Evolutionary conservation across 331 rosid genomes (phyloP).

Genomic region (Ulmus americana): DNA sequence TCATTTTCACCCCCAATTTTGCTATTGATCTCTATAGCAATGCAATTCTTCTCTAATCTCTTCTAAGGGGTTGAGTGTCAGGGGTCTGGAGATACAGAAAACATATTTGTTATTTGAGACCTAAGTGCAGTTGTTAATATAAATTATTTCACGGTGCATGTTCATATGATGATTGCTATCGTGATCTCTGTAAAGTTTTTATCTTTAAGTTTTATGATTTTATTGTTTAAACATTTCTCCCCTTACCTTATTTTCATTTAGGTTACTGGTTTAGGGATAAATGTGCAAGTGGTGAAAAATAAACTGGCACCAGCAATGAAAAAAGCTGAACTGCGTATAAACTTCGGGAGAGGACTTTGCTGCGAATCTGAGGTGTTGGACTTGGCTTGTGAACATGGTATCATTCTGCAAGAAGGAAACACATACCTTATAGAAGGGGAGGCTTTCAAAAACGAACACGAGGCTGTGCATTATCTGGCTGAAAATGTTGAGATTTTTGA

Average conservation of each 20-base stretch:
- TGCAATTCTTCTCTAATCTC: not conserved
- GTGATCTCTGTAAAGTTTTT: not conserved
- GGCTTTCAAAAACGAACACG: constrained; percentile 34
- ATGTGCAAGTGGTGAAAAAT: constrained; percentile 65
- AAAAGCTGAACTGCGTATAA: constrained; percentile 57
- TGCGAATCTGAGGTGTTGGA: constrained; percentile 66
- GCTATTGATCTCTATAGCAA: too few species aligned
- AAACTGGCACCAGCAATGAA: constrained; percentile 67
- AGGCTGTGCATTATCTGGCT: constrained; percentile 44
- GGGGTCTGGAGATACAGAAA: too few species aligned
- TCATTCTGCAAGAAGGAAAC: constrained; percentile 43
- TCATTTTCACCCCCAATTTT: too few species aligned
- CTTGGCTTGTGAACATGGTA: constrained; percentile 67
- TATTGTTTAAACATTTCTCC: not conserved
- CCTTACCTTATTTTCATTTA: constrained; percentile 11
- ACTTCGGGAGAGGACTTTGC: constrained; percentile 69
- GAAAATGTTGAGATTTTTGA: constrained; percentile 36
- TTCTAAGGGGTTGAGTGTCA: not conserved
- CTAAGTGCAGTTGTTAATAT: too few species aligned
- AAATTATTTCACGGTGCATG: too few species aligned
- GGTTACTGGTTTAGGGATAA: constrained; percentile 57
- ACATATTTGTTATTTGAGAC: too few species aligned
- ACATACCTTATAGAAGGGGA: constrained; percentile 50
- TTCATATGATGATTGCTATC: too few species aligned
- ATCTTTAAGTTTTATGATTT: not conserved